phyloP scores from a whole-genome alignment of 768 basidiomycete species.

The Psilocybe cyanescens region DNA sequence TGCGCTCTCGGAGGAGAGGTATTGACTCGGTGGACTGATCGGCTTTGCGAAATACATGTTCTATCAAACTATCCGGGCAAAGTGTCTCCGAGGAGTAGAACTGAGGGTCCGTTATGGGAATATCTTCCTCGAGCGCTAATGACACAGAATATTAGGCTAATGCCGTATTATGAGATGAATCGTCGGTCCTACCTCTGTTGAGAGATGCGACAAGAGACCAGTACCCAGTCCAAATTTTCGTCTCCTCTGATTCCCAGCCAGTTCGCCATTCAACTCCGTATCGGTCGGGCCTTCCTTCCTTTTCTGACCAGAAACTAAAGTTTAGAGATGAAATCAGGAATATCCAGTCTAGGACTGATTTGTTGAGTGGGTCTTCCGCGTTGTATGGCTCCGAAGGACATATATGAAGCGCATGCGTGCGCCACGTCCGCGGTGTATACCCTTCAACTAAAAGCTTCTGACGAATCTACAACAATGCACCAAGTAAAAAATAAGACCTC shows the following conservation, averaged over 20 bases:
- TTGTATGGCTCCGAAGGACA: constrained; percentile 69
- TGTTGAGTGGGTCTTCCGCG: constrained; percentile 54
- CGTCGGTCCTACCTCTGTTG: constrained; percentile 64
- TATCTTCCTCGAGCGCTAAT: constrained; percentile 72
- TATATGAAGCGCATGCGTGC: constrained; percentile 75
- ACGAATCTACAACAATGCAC: constrained; percentile 55
- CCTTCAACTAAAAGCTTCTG: constrained; percentile 59
- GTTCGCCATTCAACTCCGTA: constrained; percentile 82
- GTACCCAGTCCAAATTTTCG: constrained; percentile 75
- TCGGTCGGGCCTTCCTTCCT: constrained; percentile 56
- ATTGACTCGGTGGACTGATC: constrained; percentile 61
- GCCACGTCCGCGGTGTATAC: constrained; percentile 84
- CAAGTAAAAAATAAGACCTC: not conserved
- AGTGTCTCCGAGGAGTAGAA: constrained; percentile 75
- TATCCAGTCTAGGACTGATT: constrained; percentile 77
- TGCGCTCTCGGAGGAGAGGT: constrained; percentile 72
- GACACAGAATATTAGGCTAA: constrained; percentile 2
- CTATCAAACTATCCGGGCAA: constrained; percentile 75
- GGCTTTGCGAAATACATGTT: constrained; percentile 68
- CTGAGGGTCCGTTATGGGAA: constrained; percentile 77
- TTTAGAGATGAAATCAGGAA: constrained; percentile 87
- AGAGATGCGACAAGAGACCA: constrained; percentile 86
- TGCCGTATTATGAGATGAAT: not conserved
- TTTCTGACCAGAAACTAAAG: constrained; percentile 89
- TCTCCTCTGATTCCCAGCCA: constrained; percentile 61